Percentiles rank a stretch among this genome's conserved stretches.
Evolutionary conservation across 441 rosid genomes (phyloP).

Genomic region (Omphalea diandra): DNA sequence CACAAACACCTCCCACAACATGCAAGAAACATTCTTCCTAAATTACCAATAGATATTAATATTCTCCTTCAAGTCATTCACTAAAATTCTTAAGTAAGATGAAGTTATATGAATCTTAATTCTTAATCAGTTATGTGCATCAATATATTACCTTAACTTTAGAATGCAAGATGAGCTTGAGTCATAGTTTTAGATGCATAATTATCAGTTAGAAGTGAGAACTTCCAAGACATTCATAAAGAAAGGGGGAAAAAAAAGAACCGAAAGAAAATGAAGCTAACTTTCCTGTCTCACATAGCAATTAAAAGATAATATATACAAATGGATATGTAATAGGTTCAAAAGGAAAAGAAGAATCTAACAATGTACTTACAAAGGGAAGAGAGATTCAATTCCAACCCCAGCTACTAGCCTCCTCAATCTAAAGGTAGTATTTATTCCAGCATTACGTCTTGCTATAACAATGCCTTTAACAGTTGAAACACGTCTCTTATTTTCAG

Average conservation of each 20-base stretch:
- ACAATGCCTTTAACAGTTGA: slow-evolving; percentile 75
- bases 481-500: slow-evolving; percentile 88
- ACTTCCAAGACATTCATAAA: slow-evolving; percentile 2
- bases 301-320: not conserved
- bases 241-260: not conserved
- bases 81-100: not conserved
- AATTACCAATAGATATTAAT: not conserved
- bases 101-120: not conserved
- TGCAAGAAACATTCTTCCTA: not conserved
- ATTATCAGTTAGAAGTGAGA: not conserved
- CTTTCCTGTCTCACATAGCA: slow-evolving; percentile 3
- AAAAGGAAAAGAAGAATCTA: not conserved
- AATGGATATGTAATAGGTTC: slow-evolving; percentile 1
- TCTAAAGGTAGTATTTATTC: slow-evolving; percentile 75
- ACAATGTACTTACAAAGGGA: slow-evolving; percentile 71
- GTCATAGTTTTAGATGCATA: not conserved
- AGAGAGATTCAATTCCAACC: slow-evolving; percentile 86
- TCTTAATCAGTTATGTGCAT: slow-evolving; percentile 1
- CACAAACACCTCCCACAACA: slow-evolving; percentile 4
- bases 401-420: slow-evolving; percentile 92
- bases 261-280: not conserved
- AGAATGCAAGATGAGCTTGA: not conserved
- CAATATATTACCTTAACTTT: not conserved
- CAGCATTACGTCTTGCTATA: slow-evolving; percentile 91
- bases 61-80: not conserved